Evolutionary conservation across 1,284 basidiomycete genomes (phyloP).

Genomic region (Phellopilus nigrolimitatus): DNA sequence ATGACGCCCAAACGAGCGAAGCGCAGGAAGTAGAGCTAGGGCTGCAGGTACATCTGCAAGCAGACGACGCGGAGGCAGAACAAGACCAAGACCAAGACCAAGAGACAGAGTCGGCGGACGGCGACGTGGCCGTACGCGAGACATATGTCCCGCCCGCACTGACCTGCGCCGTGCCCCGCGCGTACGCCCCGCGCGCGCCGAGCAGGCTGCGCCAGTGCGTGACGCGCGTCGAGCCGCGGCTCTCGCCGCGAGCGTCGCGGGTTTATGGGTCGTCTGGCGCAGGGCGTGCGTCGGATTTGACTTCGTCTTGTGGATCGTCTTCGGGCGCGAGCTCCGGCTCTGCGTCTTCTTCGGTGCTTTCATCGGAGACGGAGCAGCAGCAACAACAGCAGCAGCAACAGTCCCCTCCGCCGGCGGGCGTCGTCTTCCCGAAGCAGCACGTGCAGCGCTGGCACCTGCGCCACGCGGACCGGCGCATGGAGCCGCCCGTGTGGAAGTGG

Average conservation of each 20-base stretch:
- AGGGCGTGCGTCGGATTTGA: too few species aligned
- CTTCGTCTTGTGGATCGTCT: too few species aligned
- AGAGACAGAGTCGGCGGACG: too few species aligned
- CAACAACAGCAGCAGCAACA: not conserved
- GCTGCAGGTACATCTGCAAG: too few species aligned
- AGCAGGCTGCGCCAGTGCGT: slow-evolving; percentile 3
- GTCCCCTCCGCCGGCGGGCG: not conserved
- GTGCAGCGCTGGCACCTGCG: slow-evolving; percentile 9
- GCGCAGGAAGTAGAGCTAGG: too few species aligned
- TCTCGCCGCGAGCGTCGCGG: not conserved
- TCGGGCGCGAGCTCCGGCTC: too few species aligned
- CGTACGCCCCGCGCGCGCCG: not conserved
- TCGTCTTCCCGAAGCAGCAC: slow-evolving; percentile 10
- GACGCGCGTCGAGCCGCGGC: not conserved
- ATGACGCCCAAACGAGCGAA: too few species aligned
- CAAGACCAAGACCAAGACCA: not conserved
- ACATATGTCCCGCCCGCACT: not conserved
- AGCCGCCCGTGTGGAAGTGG: slow-evolving; percentile 14
- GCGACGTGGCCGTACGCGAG: too few species aligned
- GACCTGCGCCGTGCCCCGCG: not conserved
- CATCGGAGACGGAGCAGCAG: not conserved
- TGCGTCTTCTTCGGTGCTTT: not conserved
- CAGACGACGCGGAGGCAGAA: too few species aligned
- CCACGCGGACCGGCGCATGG: slow-evolving; percentile 7
- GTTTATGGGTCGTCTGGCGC: too few species aligned